phyloP scores from a whole-genome alignment of 164 flowering plant species.

The Liquidambar formosana region DNA sequence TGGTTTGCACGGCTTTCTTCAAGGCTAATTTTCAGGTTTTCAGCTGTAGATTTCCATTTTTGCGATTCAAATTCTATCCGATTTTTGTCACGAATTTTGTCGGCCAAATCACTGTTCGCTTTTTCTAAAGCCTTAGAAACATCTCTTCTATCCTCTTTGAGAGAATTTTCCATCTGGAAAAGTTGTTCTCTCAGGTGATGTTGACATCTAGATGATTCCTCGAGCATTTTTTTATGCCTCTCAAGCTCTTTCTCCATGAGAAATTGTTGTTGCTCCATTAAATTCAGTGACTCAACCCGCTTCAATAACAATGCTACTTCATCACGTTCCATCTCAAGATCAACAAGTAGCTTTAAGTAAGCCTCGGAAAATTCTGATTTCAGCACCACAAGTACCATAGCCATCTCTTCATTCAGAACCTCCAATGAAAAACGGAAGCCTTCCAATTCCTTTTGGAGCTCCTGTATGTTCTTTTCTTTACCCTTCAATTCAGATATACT shows the following conservation, averaged over 20 bases:
- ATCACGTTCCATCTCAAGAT: constrained; percentile 21
- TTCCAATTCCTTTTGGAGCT: constrained; percentile 45
- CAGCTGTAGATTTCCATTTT: constrained; percentile 30
- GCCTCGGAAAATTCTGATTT: constrained; percentile 32
- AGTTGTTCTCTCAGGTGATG: constrained; percentile 27
- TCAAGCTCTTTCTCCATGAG: constrained; percentile 29
- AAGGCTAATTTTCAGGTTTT: constrained; percentile 18
- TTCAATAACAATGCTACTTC: constrained; percentile 13
- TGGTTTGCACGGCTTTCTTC: constrained; percentile 27
- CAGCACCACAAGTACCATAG: constrained; percentile 25
- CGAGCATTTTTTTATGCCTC: constrained; percentile 25
- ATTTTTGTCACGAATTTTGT: constrained; percentile 21
- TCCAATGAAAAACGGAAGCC: constrained; percentile 20
- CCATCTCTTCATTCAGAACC: constrained; percentile 37
- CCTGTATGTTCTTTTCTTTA: constrained; percentile 26
- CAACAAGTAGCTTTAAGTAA: constrained; percentile 17
- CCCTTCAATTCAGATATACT: constrained; percentile 23
- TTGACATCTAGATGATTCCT: constrained; percentile 31
- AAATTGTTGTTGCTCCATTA: constrained; percentile 15
- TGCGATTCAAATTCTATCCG: constrained; percentile 26
- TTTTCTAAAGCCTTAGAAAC: constrained; percentile 29
- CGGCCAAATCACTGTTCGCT: constrained; percentile 32
- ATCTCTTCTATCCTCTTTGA: constrained; percentile 11
- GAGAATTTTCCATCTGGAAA: constrained; percentile 23
- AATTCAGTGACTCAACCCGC: constrained; percentile 23